Conservation (phyloP, 768 basidiomycete genomes). For the Russula virescens region DNA sequence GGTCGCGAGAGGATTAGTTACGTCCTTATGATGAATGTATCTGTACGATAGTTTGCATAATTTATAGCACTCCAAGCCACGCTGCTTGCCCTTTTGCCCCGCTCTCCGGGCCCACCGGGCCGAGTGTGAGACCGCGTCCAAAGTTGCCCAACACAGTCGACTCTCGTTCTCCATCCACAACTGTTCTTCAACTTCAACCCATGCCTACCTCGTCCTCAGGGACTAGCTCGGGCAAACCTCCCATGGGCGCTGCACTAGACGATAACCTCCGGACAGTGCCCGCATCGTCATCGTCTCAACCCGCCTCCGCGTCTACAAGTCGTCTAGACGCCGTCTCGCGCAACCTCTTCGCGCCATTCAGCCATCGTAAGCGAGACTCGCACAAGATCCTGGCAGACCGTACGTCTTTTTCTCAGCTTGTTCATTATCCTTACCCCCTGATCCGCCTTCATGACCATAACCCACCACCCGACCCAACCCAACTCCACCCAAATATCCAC, state of each 20-base stretch:
- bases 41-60: slow-evolving; percentile 8
- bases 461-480: no score
- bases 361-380: slow-evolving; percentile 57
- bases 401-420: slow-evolving; percentile 35
- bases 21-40: not conserved
- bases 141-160: not conserved
- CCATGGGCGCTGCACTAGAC: slow-evolving; percentile 38
- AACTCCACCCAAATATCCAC: not conserved
- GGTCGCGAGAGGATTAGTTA: slow-evolving; percentile 36
- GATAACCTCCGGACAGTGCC: slow-evolving; percentile 30
- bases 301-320: slow-evolving; percentile 27
- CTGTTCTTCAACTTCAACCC: not conserved
- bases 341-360: slow-evolving; percentile 65
- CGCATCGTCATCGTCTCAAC: slow-evolving; percentile 15
- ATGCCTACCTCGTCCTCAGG: slow-evolving; percentile 29
- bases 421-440: slow-evolving; percentile 1
- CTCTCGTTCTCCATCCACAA: slow-evolving; percentile 2
- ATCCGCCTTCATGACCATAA: no score
- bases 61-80: not conserved
- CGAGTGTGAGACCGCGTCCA: not conserved
- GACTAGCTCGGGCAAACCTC: slow-evolving; percentile 27
- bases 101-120: not conserved
- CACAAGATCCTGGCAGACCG: slow-evolving; percentile 69
- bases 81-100: no score
- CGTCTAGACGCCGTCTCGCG: slow-evolving; percentile 63